Percentiles rank a stretch among this genome's conserved stretches.
Evolutionary conservation across 176 grass and related monocot species (phyloP).

Genomic region (Avena insularis): DNA sequence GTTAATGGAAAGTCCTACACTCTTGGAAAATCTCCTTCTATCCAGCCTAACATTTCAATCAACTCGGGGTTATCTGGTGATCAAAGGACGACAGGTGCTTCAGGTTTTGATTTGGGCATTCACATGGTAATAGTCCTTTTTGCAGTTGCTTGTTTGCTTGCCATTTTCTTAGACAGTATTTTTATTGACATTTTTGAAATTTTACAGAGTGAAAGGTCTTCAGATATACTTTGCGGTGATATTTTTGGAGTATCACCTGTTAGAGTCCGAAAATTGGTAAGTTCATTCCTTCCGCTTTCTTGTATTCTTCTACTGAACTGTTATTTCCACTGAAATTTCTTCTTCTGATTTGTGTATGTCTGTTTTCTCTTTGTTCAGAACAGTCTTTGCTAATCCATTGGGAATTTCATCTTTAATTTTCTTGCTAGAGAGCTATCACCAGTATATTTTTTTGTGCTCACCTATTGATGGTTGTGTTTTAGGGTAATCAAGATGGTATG

Average conservation of each 20-base stretch:
- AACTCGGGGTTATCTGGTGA: constrained; percentile 5
- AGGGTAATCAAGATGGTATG: constrained; percentile 75
- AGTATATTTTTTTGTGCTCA: not conserved
- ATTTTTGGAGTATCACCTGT: constrained; percentile 95
- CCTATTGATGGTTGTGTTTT: not conserved
- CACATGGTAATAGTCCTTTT: constrained; percentile 63
- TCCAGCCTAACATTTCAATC: not conserved
- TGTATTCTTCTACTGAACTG: not conserved
- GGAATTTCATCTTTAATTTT: not conserved
- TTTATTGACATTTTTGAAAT: constrained; percentile 35
- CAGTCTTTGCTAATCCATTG: not conserved
- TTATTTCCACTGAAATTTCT: not conserved
- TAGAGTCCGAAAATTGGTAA: constrained; percentile 74
- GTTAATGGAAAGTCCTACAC: constrained; percentile 56
- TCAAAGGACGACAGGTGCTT: constrained; percentile 40
- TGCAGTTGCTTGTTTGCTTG: constrained; percentile 2
- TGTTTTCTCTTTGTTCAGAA: not conserved
- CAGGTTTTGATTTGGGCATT: constrained; percentile 74
- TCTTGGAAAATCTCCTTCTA: constrained; percentile 63
- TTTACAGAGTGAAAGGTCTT: constrained; percentile 78
- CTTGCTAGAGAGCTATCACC: not conserved
- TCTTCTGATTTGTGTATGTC: not conserved
- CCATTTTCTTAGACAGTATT: constrained; percentile 1
- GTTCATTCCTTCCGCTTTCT: constrained; percentile 2
- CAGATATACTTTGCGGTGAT: constrained; percentile 84